These are phyloP conservation scores for Ustilago shanxiensis DNA, from an alignment of 1,284 basidiomycete genomes.

Conservation along the genomic window DNA sequence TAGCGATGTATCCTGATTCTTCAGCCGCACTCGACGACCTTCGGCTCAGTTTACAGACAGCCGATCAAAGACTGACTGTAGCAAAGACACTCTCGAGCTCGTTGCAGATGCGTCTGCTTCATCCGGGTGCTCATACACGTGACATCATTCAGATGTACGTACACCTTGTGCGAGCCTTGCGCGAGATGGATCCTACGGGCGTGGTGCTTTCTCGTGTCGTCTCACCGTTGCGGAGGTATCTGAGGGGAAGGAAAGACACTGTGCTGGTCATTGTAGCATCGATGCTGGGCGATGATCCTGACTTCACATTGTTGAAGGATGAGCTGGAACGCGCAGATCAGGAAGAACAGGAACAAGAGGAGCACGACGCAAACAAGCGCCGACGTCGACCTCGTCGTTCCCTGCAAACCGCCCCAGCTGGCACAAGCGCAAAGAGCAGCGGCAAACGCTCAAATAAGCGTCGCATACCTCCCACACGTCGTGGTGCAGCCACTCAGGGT, in stretches of 20 bases:
- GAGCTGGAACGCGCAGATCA: conserved; percentile 56
- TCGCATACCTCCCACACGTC: conserved; percentile 3
- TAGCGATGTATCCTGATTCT: conserved; percentile 92
- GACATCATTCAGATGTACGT: conserved; percentile 93
- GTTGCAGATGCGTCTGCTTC: conserved; percentile 78
- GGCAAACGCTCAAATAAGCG: conserved; percentile 19
- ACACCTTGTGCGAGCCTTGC: conserved; percentile 90
- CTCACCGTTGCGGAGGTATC: conserved; percentile 60
- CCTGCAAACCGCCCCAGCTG: conserved; percentile 15
- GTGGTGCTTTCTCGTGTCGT: conserved; percentile 77
- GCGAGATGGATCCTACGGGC: conserved; percentile 90
- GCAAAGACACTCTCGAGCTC: conserved; percentile 77
- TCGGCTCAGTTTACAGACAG: conserved; percentile 73
- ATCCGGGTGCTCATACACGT: conserved; percentile 95
- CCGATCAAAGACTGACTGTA: conserved; percentile 73
- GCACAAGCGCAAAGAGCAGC: conserved; percentile 5
- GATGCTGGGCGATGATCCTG: conserved; percentile 64
- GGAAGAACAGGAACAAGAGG: conserved; percentile 43
- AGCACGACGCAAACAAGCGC: conserved; percentile 10
- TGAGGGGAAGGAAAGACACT: conserved; percentile 64
- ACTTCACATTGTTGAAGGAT: conserved; percentile 61
- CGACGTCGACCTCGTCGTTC: conserved; percentile 30
- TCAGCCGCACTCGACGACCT: conserved; percentile 87
- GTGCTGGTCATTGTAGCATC: conserved; percentile 64
- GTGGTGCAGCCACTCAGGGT: conserved; percentile 14